Evolutionary conservation across 1,284 basidiomycete genomes (phyloP).

Genomic region (Thecaphora frezii): DNA sequence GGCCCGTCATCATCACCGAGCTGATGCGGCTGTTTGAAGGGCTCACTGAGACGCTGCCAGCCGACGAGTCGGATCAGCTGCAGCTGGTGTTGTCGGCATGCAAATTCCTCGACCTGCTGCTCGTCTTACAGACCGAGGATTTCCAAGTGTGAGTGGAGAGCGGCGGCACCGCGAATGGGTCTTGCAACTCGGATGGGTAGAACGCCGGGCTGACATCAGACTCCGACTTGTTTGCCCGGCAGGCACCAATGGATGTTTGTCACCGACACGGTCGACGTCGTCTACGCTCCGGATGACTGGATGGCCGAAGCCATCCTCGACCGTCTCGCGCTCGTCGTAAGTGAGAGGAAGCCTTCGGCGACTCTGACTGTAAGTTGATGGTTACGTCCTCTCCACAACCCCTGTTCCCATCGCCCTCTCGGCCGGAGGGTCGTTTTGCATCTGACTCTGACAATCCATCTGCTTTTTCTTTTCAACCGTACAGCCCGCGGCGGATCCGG

Average conservation of each 20-base stretch:
- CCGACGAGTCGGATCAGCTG: slow-evolving; percentile 78
- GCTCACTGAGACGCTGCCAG: slow-evolving; percentile 62
- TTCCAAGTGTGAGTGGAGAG: slow-evolving; percentile 80
- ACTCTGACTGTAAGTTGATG: neutral
- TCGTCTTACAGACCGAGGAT: slow-evolving; percentile 90
- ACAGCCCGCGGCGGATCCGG: too few relatives aligned
- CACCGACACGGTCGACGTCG: slow-evolving; percentile 93
- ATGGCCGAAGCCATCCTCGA: slow-evolving; percentile 85
- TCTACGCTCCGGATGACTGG: slow-evolving; percentile 82
- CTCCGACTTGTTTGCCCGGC: neutral
- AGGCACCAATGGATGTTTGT: slow-evolving; percentile 99
- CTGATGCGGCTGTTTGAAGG: slow-evolving; percentile 69
- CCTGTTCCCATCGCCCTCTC: too few relatives aligned
- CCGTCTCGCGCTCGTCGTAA: slow-evolving; percentile 73
- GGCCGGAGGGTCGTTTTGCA: too few relatives aligned
- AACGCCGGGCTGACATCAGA: too few relatives aligned
- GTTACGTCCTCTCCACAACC: too few relatives aligned
- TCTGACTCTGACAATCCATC: too few relatives aligned
- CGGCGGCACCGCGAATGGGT: too few relatives aligned
- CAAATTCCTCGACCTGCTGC: slow-evolving; percentile 88
- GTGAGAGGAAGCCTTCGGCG: slow-evolving; percentile 59
- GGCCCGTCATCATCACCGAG: slow-evolving; percentile 93
- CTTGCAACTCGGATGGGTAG: too few relatives aligned
- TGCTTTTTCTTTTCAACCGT: too few relatives aligned
- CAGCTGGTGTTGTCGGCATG: slow-evolving; percentile 80